These are phyloP conservation scores for Phytomonas sp. DNA, from an alignment of 208 protist genomes.

Conservation along the genomic window DNA sequence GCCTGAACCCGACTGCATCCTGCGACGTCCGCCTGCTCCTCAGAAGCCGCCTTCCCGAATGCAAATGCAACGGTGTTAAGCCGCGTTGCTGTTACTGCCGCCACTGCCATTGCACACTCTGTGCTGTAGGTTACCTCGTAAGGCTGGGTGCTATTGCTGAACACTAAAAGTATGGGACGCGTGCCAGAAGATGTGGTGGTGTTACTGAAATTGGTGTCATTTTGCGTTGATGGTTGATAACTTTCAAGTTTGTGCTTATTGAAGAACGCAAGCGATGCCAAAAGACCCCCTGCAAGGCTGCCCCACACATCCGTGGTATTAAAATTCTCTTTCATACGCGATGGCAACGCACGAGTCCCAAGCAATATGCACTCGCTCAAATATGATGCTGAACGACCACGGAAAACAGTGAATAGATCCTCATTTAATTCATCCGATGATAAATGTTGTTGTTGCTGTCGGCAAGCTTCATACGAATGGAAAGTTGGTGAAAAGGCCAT, in stretches of 20 bases:
- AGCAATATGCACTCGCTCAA: slow-evolving; percentile 3
- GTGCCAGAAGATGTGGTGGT: background rate
- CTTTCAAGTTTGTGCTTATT: slow-evolving; percentile 21
- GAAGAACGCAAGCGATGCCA: slow-evolving; percentile 48
- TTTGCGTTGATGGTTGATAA: background rate
- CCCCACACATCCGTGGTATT: slow-evolving; percentile 27
- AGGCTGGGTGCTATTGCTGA: slow-evolving; percentile 36
- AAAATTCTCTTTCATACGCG: background rate
- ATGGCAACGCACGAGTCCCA: background rate
- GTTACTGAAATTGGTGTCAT: background rate
- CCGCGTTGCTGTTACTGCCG: slow-evolving; percentile 26
- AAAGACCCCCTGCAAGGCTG: slow-evolving; percentile 49
- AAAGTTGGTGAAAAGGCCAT: background rate
- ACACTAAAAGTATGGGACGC: slow-evolving; percentile 29
- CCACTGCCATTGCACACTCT: slow-evolving; percentile 61
- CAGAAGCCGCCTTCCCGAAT: slow-evolving; percentile 32
- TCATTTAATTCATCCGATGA: background rate
- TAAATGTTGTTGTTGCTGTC: background rate
- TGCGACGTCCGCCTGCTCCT: slow-evolving; percentile 5
- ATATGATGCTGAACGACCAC: slow-evolving; percentile 6
- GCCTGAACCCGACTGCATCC: slow-evolving; percentile 22
- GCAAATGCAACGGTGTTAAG: slow-evolving; percentile 28
- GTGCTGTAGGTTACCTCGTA: slow-evolving; percentile 25
- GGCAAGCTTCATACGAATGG: background rate
- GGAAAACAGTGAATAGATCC: slow-evolving; percentile 5